Base-by-base conservation (phyloP, 345 rosid species). In the Trapa incisa region DNA sequence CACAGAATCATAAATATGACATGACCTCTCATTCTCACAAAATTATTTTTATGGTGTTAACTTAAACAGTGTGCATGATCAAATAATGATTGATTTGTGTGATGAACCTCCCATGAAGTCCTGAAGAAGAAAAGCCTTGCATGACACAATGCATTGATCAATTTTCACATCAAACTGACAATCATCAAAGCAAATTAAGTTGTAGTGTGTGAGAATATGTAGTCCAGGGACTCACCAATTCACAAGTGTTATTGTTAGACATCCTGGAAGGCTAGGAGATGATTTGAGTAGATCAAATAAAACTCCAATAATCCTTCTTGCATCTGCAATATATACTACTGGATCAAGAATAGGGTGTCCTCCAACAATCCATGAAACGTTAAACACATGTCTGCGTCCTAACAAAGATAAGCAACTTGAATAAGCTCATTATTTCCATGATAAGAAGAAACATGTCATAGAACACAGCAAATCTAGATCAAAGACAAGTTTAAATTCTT, bases 331-430 rank as follows among this genome's bases (percentile, higher is more conserved):
- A 66, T 86, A 88, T 12, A 73, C 70, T 71, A 72, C 79, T 43
- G 96, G 76, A 82, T 88, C 91, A 70, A 90, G 72, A 76, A 83
- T 60, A 69, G 94, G 86, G 75, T 87, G 89, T 42, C 93, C 82
- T 64, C 86, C 90, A 68, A 69, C 74, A 67, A 90, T 67, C 94
- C 92, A 81, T 68, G 98, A 88, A 65, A 87, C 71, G 72, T 88
- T 90, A 75, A 93, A 90, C 68, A 68, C 68, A 67, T 67, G 81
- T 67, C 82, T 77, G 71, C 75, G 73, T 72, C 89, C 96, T 93
- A 81, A 66, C 61, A 75, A 32, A 68, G 64, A 43, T 70, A 53
- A 65, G 67, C 63, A 68, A 37, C 37, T 61, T 22, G 61, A 63
- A 78, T 56, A 70, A 65, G 42, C 43, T 47, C 45, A 57, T 61